phyloP scores from a whole-genome alignment of 1,139 yeast genomes.

The Yamadazyma spencermartinsiae region DNA sequence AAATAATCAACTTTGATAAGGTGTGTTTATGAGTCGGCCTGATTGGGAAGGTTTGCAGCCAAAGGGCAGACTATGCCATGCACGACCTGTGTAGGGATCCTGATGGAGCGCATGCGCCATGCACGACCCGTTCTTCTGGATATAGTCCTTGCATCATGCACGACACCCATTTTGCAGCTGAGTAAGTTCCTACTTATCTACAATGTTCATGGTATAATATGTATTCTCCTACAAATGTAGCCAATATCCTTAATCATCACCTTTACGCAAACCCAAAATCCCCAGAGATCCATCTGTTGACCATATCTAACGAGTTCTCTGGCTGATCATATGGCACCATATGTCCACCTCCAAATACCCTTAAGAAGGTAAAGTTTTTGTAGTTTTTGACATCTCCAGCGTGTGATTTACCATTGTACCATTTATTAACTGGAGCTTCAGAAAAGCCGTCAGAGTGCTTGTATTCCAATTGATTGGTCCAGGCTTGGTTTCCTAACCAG shows the following conservation, averaged over 20 bases:
- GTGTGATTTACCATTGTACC: slow-evolving; percentile 38
- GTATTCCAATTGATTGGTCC: slow-evolving; percentile 74
- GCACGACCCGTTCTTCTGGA: too few species aligned
- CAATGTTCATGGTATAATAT: too few species aligned
- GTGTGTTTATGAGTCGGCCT: slow-evolving; percentile 5
- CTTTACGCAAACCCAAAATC: slow-evolving; percentile 25
- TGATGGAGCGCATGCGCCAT: neutral
- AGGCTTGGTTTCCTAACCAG: slow-evolving; percentile 86
- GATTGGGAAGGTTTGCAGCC: slow-evolving; percentile 8
- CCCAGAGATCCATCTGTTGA: slow-evolving; percentile 47
- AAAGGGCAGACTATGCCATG: neutral
- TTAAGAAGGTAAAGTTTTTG: slow-evolving; percentile 47
- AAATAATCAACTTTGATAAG: neutral
- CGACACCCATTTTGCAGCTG: too few species aligned
- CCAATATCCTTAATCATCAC: too few species aligned
- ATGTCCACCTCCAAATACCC: slow-evolving; percentile 50
- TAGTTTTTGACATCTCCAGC: slow-evolving; percentile 52
- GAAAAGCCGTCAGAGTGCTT: slow-evolving; percentile 55
- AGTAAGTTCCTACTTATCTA: too few species aligned
- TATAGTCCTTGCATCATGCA: too few species aligned
- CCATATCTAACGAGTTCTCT: slow-evolving; percentile 46
- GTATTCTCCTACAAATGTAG: neutral
- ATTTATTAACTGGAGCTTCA: slow-evolving; percentile 37
- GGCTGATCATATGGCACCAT: slow-evolving; percentile 55
- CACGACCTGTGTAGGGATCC: neutral